A percentile compares a stretch with the other conserved stretches of the same genome.
Evolutionary conservation across 768 basidiomycete species (phyloP).

Genomic region (Cyclocybe aegerita): DNA sequence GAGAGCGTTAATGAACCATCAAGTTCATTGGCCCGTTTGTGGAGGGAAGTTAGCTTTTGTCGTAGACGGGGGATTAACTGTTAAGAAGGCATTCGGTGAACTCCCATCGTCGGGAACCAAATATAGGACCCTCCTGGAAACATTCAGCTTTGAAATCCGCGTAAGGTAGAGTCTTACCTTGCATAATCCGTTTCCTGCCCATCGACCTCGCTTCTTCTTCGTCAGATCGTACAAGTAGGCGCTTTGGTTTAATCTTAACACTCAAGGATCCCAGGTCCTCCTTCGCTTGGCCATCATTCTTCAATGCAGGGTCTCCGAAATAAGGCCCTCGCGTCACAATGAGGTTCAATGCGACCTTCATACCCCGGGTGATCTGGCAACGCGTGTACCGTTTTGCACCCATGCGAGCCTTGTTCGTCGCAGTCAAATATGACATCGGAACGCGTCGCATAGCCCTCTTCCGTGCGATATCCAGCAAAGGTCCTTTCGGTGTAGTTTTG

Average conservation of each 20-base stretch:
- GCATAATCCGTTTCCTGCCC: conserved; percentile 28
- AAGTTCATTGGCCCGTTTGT: conserved; percentile 4
- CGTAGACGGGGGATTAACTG: conserved; percentile 38
- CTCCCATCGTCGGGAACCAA: conserved; percentile 33
- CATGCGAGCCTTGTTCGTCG: conserved; percentile 34
- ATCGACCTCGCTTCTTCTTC: conserved; percentile 19
- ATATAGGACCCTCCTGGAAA: conserved; percentile 50
- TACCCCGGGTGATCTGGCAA: conserved; percentile 24
- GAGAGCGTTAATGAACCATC: conserved; percentile 15
- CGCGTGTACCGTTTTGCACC: conserved; percentile 30
- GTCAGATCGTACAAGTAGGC: conserved; percentile 5
- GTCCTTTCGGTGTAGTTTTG: conserved; percentile 6
- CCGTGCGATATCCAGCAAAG: conserved; percentile 7
- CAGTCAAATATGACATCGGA: conserved; percentile 36
- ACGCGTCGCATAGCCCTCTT: conserved; percentile 19
- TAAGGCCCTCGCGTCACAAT: conserved; percentile 42
- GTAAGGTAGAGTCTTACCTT: conserved; percentile 22
- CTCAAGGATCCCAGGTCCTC: neutral
- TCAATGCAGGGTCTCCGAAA: conserved; percentile 9
- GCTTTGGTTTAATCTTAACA: too few relatives aligned
- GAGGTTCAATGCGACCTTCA: conserved; percentile 39
- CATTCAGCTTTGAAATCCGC: neutral
- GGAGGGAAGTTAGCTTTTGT: conserved; percentile 16
- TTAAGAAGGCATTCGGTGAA: conserved; percentile 45
- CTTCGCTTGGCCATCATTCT: neutral